Conservation (phyloP, 2,329 filamentous ascomycete species). For the Botrytis sinoallii region DNA sequence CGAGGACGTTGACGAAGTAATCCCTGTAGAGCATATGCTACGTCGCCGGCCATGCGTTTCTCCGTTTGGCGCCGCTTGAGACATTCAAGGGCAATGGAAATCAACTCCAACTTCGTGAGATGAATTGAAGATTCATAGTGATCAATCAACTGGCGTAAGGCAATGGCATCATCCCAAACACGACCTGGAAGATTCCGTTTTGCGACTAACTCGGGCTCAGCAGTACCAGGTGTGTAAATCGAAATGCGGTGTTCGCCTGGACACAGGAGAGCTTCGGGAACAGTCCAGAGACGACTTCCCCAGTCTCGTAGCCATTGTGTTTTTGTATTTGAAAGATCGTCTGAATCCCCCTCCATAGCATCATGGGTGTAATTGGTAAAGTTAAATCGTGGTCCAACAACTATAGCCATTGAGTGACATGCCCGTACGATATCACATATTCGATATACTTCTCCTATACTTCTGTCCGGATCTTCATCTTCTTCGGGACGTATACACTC, state of each 20-base stretch:
- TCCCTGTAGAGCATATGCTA: constrained; percentile 36
- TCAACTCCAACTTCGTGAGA: constrained; percentile 34
- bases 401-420: constrained; percentile 21
- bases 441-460: constrained; percentile 19
- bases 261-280: constrained; percentile 22
- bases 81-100: constrained; percentile 32
- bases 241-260: background rate
- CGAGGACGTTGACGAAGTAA: constrained; percentile 33
- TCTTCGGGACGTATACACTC: constrained; percentile 10
- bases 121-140: constrained; percentile 33
- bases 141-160: constrained; percentile 30
- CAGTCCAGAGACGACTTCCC: constrained; percentile 23
- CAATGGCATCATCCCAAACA: constrained; percentile 6
- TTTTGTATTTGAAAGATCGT: constrained; percentile 6
- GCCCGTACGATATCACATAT: constrained; percentile 28
- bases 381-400: constrained; percentile 14
- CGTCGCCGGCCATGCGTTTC: constrained; percentile 28
- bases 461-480: background rate
- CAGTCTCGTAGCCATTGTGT: constrained; percentile 14
- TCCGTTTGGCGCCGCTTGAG: constrained; percentile 20
- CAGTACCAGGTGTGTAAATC: background rate
- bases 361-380: background rate
- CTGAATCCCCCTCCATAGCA: background rate
- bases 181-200: constrained; percentile 4
- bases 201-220: background rate